These are phyloP conservation scores for Patellifolia procumbens DNA, from an alignment of 179 eudicot species.

Conservation along the genomic window DNA sequence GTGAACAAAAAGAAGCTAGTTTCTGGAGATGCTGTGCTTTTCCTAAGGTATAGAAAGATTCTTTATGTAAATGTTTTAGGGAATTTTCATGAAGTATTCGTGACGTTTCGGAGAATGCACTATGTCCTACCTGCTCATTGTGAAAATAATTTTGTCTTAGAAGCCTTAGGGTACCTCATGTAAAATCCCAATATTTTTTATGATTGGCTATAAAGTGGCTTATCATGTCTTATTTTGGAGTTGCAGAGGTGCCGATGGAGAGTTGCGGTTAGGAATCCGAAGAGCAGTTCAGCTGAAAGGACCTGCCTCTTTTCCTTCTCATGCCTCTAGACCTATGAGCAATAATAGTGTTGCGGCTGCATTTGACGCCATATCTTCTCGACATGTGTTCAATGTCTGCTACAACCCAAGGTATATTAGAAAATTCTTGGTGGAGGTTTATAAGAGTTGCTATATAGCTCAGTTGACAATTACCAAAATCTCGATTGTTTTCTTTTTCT, in stretches of 20 bases:
- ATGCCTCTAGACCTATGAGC: conserved; percentile 43
- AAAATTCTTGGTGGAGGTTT: background rate
- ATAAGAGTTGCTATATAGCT: background rate
- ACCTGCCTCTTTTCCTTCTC: conserved; percentile 36
- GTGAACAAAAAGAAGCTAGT: conserved; percentile 93
- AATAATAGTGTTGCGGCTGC: conserved; percentile 43
- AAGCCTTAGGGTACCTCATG: too few species aligned
- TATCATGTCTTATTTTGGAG: conserved; percentile 14
- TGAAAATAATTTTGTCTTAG: too few species aligned
- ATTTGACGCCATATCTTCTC: conserved; percentile 55
- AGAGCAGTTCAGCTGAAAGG: conserved; percentile 73
- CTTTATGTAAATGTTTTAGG: background rate
- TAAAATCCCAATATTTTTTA: too few species aligned
- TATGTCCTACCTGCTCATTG: too few species aligned
- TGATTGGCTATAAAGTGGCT: background rate
- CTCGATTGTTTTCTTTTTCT: background rate
- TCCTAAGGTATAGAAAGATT: conserved; percentile 58
- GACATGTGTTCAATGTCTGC: conserved; percentile 57
- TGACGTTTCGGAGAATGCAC: too few species aligned
- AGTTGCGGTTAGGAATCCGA: conserved; percentile 82
- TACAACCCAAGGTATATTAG: conserved; percentile 79
- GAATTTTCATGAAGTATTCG: too few species aligned
- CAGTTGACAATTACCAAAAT: background rate
- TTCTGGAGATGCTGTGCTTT: conserved; percentile 97
- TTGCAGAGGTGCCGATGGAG: conserved; percentile 87